phyloP scores from a whole-genome alignment of 768 basidiomycete genomes.

The Leucosporidium creatinivorum region DNA sequence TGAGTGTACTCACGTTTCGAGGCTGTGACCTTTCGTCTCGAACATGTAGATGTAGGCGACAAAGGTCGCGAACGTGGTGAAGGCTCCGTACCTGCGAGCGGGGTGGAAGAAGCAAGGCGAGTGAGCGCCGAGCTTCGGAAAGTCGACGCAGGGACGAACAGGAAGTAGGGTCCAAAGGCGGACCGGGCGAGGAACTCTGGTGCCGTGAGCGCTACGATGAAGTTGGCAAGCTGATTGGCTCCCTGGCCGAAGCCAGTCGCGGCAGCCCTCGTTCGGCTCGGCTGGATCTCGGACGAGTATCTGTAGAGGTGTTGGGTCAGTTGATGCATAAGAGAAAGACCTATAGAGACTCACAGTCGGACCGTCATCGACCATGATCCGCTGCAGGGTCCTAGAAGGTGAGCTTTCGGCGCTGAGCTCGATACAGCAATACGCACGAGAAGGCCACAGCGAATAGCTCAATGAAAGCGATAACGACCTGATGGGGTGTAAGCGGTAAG shows the following conservation, averaged over 20 bases:
- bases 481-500: too few relatives aligned
- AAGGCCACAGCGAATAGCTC: conserved; percentile 23
- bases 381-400: conserved; percentile 36
- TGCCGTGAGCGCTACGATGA: conserved; percentile 9
- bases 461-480: conserved; percentile 20
- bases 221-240: conserved; percentile 16
- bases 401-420: neutral
- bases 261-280: conserved; percentile 48
- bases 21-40: conserved; percentile 10
- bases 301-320: neutral
- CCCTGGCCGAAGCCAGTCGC: conserved; percentile 32
- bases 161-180: conserved; percentile 3
- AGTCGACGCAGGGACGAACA: neutral
- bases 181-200: conserved; percentile 13
- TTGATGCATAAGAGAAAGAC: neutral
- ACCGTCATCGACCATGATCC: conserved; percentile 45
- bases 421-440: neutral
- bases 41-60: conserved; percentile 6
- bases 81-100: conserved; percentile 4
- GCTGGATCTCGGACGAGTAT: conserved; percentile 48
- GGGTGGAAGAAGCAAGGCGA: neutral
- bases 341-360: conserved; percentile 22
- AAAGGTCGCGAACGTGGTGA: conserved; percentile 1
- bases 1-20: conserved; percentile 12
- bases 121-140: neutral